Base-by-base conservation (phyloP, 148 eudicot species). In the Rhododendron ovatum region DNA sequence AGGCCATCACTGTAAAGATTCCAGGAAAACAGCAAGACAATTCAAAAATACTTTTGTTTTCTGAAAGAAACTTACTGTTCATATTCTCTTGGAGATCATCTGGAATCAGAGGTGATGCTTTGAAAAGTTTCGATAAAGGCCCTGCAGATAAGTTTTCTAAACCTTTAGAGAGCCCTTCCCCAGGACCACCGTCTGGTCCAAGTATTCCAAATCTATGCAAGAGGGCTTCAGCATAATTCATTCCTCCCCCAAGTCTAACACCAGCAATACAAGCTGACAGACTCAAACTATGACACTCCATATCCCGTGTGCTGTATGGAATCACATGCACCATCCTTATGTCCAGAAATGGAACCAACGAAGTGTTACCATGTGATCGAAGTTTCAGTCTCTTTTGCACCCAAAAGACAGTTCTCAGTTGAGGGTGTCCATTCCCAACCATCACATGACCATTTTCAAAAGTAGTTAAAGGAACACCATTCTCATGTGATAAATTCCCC, bases 101-200 rank as follows among this genome's bases (percentile, higher is more conserved):
- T 50, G 87, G 88, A 78, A 86, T 83, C 50, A 89, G 88, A 86
- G 93, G 93, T 33, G 98, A 91, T 83, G 95, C 85, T 90, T 95
- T 94, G 83, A 97, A 95, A 84, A 93, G 90, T 85, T 93, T 95
- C 11, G 95, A 91, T 45, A 97, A 91, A 73, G 99, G 99, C 81
- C 99, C 93, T 2, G 90, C 87, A 86, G 98, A 92, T 84, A 97
- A 89, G 61, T 89, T 91, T 73, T 94, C 90, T 73, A 95, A 85
- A 41, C 98, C 98, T 90, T 89, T 93, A 81, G 95, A 90, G 47
- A 97, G 98, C 84, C 95, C 95, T 86, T 92, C 93, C 86, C 98
- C 96, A 83, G 98, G 98, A 74, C 96, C 95, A 84, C 98, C 98
- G 87, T 95, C 98, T 84, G 95, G 95, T 81, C 98, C 96, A 86